Conservation (phyloP, 768 basidiomycete species). For the Leccinum subgranulosum region DNA sequence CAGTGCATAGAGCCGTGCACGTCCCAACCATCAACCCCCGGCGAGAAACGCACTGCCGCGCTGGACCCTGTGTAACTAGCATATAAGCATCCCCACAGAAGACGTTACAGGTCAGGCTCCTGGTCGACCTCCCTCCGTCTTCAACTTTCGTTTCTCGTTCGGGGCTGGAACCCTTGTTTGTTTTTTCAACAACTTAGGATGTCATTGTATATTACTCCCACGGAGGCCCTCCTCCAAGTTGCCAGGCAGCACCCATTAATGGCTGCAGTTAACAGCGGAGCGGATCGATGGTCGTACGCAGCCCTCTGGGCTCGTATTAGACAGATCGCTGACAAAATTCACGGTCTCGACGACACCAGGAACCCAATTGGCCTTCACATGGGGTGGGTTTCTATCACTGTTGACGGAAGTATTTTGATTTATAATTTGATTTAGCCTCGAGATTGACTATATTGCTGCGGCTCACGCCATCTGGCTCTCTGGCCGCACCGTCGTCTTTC, state of each 20-base stretch:
- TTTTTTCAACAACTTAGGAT: constrained; percentile 1
- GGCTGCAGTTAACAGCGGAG: constrained; percentile 19
- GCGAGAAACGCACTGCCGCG: neutral
- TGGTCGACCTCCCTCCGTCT: constrained; percentile 20
- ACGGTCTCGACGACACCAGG: constrained; percentile 11
- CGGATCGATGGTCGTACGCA: constrained; percentile 28
- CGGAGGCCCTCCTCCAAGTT: constrained; percentile 30
- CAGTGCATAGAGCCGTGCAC: neutral
- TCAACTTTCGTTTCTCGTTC: constrained; percentile 7
- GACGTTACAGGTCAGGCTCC: constrained; percentile 11
- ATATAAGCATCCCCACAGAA: constrained; percentile 8
- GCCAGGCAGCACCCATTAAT: constrained; percentile 26
- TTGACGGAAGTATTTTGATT: neutral
- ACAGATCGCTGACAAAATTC: constrained; percentile 22
- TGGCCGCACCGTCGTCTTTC: constrained; percentile 26
- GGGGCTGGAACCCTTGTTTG: constrained; percentile 20
- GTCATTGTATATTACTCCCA: constrained; percentile 24
- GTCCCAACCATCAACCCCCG: constrained; percentile 6
- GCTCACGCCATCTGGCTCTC: constrained; percentile 31
- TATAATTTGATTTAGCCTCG: constrained; percentile 18
- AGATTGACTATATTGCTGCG: constrained; percentile 28
- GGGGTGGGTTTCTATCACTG: constrained; percentile 12
- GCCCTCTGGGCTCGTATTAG: constrained; percentile 31
- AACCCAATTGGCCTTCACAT: constrained; percentile 27
- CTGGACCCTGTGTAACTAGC: neutral